Percentiles rank a stretch among this genome's conserved stretches.
Conservation (phyloP, 1,284 basidiomycete species). For the Pholiota adiposa region DNA sequence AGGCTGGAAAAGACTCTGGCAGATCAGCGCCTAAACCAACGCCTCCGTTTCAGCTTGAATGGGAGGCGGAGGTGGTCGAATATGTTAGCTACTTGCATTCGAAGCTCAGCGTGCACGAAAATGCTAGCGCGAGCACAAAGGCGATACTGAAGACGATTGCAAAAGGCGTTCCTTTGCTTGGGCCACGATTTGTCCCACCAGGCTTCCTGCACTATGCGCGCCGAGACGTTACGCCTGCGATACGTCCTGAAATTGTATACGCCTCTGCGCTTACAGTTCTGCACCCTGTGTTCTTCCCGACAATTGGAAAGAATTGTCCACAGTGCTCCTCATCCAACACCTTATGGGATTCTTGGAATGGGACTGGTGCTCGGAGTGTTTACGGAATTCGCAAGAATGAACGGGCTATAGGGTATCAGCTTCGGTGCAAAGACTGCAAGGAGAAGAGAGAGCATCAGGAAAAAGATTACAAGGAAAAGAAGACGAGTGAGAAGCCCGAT, state of each 20-base stretch:
- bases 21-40: neutral
- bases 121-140: neutral
- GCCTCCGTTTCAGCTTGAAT: slow-evolving; percentile 3
- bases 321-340: neutral
- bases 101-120: slow-evolving; percentile 3
- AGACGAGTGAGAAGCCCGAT: too few species aligned
- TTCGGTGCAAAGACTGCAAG: slow-evolving; percentile 14
- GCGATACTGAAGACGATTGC: neutral
- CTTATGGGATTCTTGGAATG: slow-evolving; percentile 11
- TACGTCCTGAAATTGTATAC: slow-evolving; percentile 2
- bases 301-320: neutral
- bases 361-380: slow-evolving; percentile 9
- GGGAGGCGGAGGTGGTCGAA: slow-evolving; percentile 15
- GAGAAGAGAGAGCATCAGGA: too few species aligned
- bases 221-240: slow-evolving; percentile 4
- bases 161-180: slow-evolving; percentile 8
- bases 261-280: neutral
- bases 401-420: slow-evolving; percentile 14
- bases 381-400: slow-evolving; percentile 13
- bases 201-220: slow-evolving; percentile 2
- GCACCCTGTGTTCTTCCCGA: slow-evolving; percentile 4
- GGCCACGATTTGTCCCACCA: slow-evolving; percentile 11
- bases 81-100: slow-evolving; percentile 9
- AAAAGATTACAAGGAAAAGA: too few species aligned
- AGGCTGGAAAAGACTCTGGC: neutral